Evolutionary conservation across 2,329 filamentous ascomycete species (phyloP), one percentile per base, ranked within the genome.

Genomic region (Fusarium odoratissimum): DNA sequence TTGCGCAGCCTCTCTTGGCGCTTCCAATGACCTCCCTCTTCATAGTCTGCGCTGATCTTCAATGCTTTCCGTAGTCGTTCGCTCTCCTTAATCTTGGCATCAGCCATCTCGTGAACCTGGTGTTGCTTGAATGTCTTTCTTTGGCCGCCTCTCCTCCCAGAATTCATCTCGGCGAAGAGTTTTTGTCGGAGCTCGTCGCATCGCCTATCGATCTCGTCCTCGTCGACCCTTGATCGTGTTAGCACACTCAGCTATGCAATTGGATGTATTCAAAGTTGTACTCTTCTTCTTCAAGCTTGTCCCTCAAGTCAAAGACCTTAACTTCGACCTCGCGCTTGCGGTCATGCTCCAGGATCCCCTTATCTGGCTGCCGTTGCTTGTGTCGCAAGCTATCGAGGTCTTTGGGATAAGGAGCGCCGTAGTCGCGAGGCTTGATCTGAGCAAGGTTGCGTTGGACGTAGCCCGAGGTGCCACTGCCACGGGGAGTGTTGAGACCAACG

Each of bases 361-460:
- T 90, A 83, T 99, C 95, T 0, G 97, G 95, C 77, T 97, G 91
- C 30, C 95, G 91, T 80, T 93, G 92, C 71, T 88, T 88, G 82
- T 97, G 93, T 78, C 91, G 91, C 75, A 93, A 86, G 64, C 85
- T 86, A 76, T 93, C 90, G 72, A 90, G 85, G 79, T 93, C 90
- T 71, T 90, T 90, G 37, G 91, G 89, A 82, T 97, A 97, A 0
- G 95, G 95, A 23, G 91, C 91, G 66, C 86, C 88, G 77, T 90
- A 89, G 84, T 97, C 94, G 83, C 95, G 95, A 35, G 93, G 95
- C 80, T 89, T 91, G 76, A 98, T 91, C 80, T 95, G 91, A 23
- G 96, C 96, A 40, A 95, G 90, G 85, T 98, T 99, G 82, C 95
- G 94, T 84, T 98, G 95, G 63, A 99, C 95, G 82, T 98, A 98